phyloP scores from a whole-genome alignment of 805 yeast genomes.

The Schizosaccharomyces japonicus region DNA sequence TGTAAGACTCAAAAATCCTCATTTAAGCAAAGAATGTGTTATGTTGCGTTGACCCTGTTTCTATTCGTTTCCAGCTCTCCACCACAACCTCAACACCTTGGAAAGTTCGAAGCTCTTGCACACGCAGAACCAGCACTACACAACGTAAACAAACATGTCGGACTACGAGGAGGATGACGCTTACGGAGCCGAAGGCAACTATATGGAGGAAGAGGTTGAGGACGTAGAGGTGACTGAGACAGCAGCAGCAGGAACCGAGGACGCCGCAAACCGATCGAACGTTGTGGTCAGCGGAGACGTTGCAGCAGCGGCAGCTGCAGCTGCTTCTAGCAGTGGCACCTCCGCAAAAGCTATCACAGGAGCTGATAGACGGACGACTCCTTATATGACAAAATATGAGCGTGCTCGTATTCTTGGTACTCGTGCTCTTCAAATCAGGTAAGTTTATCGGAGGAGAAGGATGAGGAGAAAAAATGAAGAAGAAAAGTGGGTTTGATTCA shows the following conservation, averaged over 20 bases:
- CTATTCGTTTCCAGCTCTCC: too few relatives aligned
- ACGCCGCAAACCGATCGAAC: neutral
- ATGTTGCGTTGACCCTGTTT: too few relatives aligned
- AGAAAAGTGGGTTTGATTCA: neutral
- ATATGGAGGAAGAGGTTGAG: neutral
- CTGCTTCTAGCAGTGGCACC: constrained; percentile 37
- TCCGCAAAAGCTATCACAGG: constrained; percentile 64
- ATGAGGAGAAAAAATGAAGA: neutral
- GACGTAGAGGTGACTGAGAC: neutral
- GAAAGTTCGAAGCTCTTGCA: too few relatives aligned
- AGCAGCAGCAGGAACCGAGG: neutral
- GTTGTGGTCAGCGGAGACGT: constrained; percentile 19
- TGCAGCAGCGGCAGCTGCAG: constrained; percentile 17
- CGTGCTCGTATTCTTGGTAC: constrained; percentile 95
- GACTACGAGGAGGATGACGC: constrained; percentile 2
- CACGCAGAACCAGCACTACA: too few relatives aligned
- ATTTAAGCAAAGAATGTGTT: too few relatives aligned
- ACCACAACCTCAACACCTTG: too few relatives aligned
- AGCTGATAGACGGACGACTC: constrained; percentile 80
- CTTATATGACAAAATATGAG: constrained; percentile 97
- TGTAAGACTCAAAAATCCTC: too few relatives aligned
- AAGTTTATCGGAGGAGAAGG: neutral
- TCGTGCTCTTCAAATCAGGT: constrained; percentile 69
- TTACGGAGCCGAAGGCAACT: neutral
- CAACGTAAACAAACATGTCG: too few relatives aligned